Evolutionary conservation across 345 rosid genomes (phyloP).

Genomic region (Eucalyptus tenuipes): DNA sequence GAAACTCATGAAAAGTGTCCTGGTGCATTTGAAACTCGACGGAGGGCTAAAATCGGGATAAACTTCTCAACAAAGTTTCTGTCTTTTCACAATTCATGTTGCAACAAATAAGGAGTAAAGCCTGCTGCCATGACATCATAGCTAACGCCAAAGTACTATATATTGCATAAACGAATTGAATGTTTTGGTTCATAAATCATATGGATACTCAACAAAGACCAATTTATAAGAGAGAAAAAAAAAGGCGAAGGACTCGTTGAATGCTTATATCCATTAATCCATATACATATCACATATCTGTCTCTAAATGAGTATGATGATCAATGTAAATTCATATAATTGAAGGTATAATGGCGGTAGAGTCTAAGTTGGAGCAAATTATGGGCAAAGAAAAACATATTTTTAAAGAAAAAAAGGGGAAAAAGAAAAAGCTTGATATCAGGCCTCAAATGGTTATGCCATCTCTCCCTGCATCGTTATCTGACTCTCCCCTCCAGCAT

Average conservation of each 20-base stretch:
- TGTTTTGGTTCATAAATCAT: background rate
- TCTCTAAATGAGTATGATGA: background rate
- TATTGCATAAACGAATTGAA: background rate
- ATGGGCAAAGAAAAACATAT: background rate
- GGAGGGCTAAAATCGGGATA: background rate
- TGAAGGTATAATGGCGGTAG: background rate
- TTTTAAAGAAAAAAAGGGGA: background rate
- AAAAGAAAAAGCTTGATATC: constrained; percentile 44
- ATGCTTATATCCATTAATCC: too few relatives aligned
- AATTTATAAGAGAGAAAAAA: too few relatives aligned
- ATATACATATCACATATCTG: background rate
- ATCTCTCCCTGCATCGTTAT: constrained; percentile 73
- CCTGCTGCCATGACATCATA: background rate
- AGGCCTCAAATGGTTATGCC: constrained; percentile 74
- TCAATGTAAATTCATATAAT: background rate
- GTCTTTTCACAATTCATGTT: background rate
- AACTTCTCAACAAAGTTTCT: background rate
- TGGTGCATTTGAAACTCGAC: background rate
- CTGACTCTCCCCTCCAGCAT: constrained; percentile 54
- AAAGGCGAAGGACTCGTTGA: background rate
- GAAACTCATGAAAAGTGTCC: background rate
- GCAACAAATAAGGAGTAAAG: background rate
- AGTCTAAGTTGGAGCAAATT: background rate
- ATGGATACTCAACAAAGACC: background rate
- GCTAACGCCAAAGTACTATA: background rate